Evolutionary conservation across 1,284 basidiomycete genomes (phyloP), one percentile per base, ranked within the genome.

Genomic region (Afroboletus lepidellus): DNA sequence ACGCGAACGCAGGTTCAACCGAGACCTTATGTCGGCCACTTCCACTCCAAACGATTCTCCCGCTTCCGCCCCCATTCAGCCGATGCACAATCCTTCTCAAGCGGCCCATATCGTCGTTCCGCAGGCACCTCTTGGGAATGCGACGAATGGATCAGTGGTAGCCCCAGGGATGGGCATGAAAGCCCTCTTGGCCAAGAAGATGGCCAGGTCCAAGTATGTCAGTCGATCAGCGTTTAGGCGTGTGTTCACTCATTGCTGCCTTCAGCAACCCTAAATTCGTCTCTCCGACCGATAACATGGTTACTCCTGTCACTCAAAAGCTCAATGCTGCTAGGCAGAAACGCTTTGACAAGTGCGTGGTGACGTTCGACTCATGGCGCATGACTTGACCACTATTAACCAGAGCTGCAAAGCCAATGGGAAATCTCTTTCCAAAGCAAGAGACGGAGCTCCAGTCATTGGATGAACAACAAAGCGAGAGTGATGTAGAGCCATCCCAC

Each of bases 251-350:
- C 50, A 39, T 37, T 44, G 50, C 41, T 11, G 7, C 51, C 27
- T 1, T 32, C 24, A 68, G 92, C 64, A 93, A 93, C 69, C 85
- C 90, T 9, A 83, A 81, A 41, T 92, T 82, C 62, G 75, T 93
- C 59, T 96, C 94, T 15, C 94, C 94, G 7, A 96, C 94, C 9
- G 94, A 98, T 71, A 91, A 90, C 64, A 77, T 97, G 70, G 84
- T 96, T 78, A 95, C 93, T 5, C 94, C 94, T 1, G 85, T 85
- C 68, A 90, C 92, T 6, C 87, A 92, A 72, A 97, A 96, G 72
- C 81, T 97, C 50, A 86, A 78, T 48, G 87, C 88, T 20, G 87
- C 88, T 4, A 94, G 87, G 79, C 93, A 94, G 79, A 93, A 93
- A 71, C 91, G 92, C 62, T 97, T 95, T 65, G 75, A 73, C 48